A percentile compares a stretch with the other conserved stretches of the same genome.
Evolutionary conservation across 2,329 filamentous ascomycete genomes (phyloP).

Genomic region (Aspergillus novoparasiticus): DNA sequence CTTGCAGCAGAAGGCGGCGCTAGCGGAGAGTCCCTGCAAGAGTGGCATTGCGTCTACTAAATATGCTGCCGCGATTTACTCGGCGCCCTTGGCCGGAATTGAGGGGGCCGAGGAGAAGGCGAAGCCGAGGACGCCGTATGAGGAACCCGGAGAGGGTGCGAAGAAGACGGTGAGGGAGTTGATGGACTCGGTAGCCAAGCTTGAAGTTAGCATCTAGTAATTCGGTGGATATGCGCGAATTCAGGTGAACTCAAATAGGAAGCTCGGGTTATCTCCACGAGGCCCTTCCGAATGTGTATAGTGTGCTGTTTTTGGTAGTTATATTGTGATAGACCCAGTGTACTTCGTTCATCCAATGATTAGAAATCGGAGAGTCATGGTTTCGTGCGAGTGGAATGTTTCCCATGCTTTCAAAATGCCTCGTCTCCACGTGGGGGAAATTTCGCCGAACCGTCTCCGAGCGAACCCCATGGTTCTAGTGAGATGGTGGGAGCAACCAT

Average conservation of each 20-base stretch:
- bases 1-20: conserved; percentile 63
- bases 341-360: not conserved
- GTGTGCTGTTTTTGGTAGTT: not conserved
- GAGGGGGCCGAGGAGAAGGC: conserved; percentile 61
- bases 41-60: conserved; percentile 69
- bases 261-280: not conserved
- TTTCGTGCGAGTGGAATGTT: not conserved
- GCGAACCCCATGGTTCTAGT: not conserved
- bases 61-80: conserved; percentile 65
- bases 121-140: conserved; percentile 64
- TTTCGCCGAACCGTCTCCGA: conserved; percentile 3
- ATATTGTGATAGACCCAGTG: not conserved
- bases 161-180: conserved; percentile 46
- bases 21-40: conserved; percentile 68
- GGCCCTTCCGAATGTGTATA: not conserved
- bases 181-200: conserved; percentile 44
- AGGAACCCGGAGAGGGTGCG: conserved; percentile 46
- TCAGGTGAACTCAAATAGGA: not conserved
- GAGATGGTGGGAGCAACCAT: not conserved
- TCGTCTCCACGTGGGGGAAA: not conserved
- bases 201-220: conserved; percentile 35
- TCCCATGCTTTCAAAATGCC: not conserved
- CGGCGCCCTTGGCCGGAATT: conserved; percentile 62
- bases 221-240: not conserved
- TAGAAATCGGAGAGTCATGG: not conserved